Conservation (phyloP, 352 stramenopile genomes). For the Phytophthora quininea region DNA sequence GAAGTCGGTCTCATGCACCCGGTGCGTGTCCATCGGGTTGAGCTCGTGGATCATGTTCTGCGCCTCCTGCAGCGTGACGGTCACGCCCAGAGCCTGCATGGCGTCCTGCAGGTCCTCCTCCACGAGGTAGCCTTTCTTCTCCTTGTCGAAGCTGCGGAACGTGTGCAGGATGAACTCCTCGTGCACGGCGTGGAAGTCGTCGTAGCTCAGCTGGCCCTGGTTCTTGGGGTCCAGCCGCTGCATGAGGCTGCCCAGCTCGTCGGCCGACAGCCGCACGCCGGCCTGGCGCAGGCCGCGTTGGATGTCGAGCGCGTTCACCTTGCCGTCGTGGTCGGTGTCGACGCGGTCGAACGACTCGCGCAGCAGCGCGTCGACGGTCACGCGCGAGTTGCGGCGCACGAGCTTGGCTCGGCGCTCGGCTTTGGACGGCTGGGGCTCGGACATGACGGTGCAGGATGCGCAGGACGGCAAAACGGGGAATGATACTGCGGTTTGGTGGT, state of each 20-base stretch:
- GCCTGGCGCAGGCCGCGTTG: conserved; percentile 67
- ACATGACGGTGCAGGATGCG: conserved; percentile 10
- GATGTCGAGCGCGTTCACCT: conserved; percentile 78
- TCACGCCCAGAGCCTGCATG: conserved; percentile 68
- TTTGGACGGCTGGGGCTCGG: conserved; percentile 7
- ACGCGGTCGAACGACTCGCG: conserved; percentile 77
- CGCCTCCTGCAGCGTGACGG: conserved; percentile 75
- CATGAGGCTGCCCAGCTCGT: conserved; percentile 71
- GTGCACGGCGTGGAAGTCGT: conserved; percentile 79
- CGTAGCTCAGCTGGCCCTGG: conserved; percentile 70
- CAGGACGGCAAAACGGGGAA: conserved; percentile 10
- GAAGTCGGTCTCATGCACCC: conserved; percentile 80
- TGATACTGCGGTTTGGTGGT: conserved; percentile 17
- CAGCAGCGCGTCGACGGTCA: conserved; percentile 79
- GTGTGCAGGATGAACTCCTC: conserved; percentile 80
- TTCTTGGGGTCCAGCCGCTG: conserved; percentile 71
- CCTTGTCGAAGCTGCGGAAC: conserved; percentile 71
- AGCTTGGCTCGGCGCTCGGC: conserved; percentile 44
- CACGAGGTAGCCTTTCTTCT: conserved; percentile 75
- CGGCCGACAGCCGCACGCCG: conserved; percentile 62
- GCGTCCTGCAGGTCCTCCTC: conserved; percentile 68
- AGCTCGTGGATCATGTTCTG: conserved; percentile 82
- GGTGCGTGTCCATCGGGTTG: conserved; percentile 64
- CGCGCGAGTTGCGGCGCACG: conserved; percentile 77
- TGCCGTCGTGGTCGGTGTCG: conserved; percentile 72